Base-by-base conservation (phyloP, 345 rosid genomes). In the Eucalyptus polybractea region DNA sequence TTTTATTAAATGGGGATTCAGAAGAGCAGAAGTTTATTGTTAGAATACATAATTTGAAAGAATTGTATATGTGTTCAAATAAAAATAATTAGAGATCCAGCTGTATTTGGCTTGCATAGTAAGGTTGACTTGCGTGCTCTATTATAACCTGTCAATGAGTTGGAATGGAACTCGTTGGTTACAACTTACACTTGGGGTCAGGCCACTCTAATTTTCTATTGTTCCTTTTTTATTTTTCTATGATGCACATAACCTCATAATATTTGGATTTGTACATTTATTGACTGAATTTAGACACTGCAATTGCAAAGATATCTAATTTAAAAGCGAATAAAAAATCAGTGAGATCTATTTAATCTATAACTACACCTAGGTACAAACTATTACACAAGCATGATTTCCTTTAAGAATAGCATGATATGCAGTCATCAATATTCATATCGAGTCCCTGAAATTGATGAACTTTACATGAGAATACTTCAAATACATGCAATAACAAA, bases 31-130 rank as follows among this genome's bases (percentile, higher is more conserved):
- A 49, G 90, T n/a, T n/a, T n/a, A n/a, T n/a, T n/a, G n/a, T n/a
- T n/a, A n/a, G n/a, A n/a, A n/a, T n/a, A n/a, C n/a, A n/a, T n/a
- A n/a, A n/a, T n/a, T n/a, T n/a, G n/a, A n/a, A 65, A 65, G 5
- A 17, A 69, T 17, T 33, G 44, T 69, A 33, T 33, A 69, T 19
- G 44, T 72, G 22, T 76, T 29, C 87, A 90, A 42, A 37, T 56
- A 22, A 53, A 87, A 58, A 87, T 87, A 65, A 25, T 42, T 44
- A 25, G 17, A 60, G 87, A 81, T 93, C 92, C 94, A 94, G 96
- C 95, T 96, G 98, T 92, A 50, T 51, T 92, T 90, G 94, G 91
- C 93, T 91, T 80, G 88, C 89, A 27, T 50, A 72, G 53, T 90
- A 85, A 86, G 88, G 91, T 92, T 92, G 93, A 92, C 92, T 89